Percentiles rank a stretch among this genome's conserved stretches.
These are phyloP conservation scores for Neurospora tetrasperma DNA, from an alignment of 495 filamentous ascomycete genomes.

Conservation along the genomic window DNA sequence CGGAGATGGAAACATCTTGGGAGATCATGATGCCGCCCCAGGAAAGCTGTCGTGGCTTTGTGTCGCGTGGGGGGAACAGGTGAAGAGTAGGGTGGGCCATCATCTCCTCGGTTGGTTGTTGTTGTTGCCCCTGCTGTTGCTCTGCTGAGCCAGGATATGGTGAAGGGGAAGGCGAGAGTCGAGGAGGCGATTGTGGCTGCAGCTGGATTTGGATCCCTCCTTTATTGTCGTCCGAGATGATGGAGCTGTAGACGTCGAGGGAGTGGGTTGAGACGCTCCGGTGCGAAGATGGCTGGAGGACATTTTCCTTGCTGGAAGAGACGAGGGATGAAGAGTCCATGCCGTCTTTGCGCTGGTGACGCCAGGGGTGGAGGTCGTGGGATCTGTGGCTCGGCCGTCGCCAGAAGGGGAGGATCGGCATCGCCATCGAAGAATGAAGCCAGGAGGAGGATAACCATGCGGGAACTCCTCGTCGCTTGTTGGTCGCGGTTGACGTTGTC, in stretches of 20 bases:
- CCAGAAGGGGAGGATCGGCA: neutral
- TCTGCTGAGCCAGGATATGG: neutral
- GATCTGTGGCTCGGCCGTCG: slow-evolving; percentile 4
- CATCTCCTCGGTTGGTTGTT: neutral
- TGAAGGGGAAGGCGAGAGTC: neutral
- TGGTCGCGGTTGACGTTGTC: slow-evolving; percentile 22
- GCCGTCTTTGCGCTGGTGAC: neutral
- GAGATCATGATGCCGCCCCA: slow-evolving; percentile 36
- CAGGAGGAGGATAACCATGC: slow-evolving; percentile 1
- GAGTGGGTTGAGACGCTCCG: slow-evolving; percentile 8
- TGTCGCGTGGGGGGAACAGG: slow-evolving; percentile 20
- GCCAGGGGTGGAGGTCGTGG: neutral
- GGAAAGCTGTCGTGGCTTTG: slow-evolving; percentile 1
- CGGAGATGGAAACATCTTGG: slow-evolving; percentile 26
- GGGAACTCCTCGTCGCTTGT: slow-evolving; percentile 3
- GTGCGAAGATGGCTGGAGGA: slow-evolving; percentile 7
- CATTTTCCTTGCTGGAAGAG: slow-evolving; percentile 9
- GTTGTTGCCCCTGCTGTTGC: neutral
- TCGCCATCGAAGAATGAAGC: neutral
- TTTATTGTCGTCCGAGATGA: neutral
- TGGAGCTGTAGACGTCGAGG: slow-evolving; percentile 1
- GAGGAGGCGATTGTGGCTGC: neutral
- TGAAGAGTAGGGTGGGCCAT: neutral
- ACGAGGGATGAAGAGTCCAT: neutral
- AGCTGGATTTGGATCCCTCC: neutral